phyloP scores from a whole-genome alignment of 2,329 filamentous ascomycete species.

The Dryadomyces quercivorus region DNA sequence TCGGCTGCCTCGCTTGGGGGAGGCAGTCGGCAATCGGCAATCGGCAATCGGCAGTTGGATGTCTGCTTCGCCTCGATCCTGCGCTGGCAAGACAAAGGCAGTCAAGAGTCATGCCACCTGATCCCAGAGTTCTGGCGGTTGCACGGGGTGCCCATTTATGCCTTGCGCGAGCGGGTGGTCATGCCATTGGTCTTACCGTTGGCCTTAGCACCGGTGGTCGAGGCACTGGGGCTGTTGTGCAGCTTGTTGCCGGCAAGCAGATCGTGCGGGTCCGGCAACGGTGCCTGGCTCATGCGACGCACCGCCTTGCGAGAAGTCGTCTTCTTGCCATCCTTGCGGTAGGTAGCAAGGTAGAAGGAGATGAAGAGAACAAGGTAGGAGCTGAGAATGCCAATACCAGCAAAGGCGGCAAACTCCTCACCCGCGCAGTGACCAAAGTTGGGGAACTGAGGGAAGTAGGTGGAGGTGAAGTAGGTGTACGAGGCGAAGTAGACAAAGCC shows the following conservation, averaged over 20 bases:
- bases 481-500: slow-evolving; percentile 98
- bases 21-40: too few relatives aligned
- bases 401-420: slow-evolving; percentile 91
- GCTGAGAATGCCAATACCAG: slow-evolving; percentile 82
- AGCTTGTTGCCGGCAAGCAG: slow-evolving; percentile 41
- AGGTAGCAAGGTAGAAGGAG: slow-evolving; percentile 95
- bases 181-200: slow-evolving; percentile 33
- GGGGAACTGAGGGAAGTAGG: slow-evolving; percentile 77
- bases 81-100: too few relatives aligned
- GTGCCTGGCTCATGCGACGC: slow-evolving; percentile 52
- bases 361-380: slow-evolving; percentile 98
- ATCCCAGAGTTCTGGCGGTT: neutral
- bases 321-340: slow-evolving; percentile 74
- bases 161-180: slow-evolving; percentile 58
- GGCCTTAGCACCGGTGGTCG: slow-evolving; percentile 39
- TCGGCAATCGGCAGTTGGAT: too few relatives aligned
- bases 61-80: too few relatives aligned
- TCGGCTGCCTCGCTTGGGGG: too few relatives aligned
- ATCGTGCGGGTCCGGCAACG: slow-evolving; percentile 71
- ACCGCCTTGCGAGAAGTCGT: slow-evolving; percentile 69
- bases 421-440: slow-evolving; percentile 80
- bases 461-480: slow-evolving; percentile 95
- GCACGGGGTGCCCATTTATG: slow-evolving; percentile 26
- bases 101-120: too few relatives aligned
- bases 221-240: slow-evolving; percentile 40